Evolutionary conservation across 2,329 filamentous ascomycete genomes (phyloP).

Genomic region (Ascochyta lentis): DNA sequence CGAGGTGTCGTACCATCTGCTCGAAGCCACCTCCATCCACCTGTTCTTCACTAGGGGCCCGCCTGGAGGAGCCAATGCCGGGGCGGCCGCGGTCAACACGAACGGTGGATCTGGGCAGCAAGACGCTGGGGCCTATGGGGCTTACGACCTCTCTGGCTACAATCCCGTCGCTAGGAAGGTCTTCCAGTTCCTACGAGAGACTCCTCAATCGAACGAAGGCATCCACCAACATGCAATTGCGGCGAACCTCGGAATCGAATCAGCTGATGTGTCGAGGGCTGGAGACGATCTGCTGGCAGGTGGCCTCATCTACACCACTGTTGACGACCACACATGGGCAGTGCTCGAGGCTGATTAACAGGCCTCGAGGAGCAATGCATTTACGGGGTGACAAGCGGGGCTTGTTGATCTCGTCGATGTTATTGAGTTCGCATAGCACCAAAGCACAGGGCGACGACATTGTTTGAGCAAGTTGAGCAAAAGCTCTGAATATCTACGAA

Average conservation of each 20-base stretch:
- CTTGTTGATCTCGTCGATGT: background rate
- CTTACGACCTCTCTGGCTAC: constrained; percentile 41
- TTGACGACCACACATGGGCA: constrained; percentile 93
- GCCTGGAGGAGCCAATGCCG: constrained; percentile 55
- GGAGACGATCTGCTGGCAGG: constrained; percentile 78
- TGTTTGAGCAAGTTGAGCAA: background rate
- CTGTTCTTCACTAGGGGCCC: constrained; percentile 79
- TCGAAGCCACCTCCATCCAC: constrained; percentile 90
- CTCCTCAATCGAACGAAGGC: constrained; percentile 79
- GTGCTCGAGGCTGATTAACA: constrained; percentile 67
- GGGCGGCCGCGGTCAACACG: constrained; percentile 44
- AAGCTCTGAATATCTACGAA: constrained; percentile 9
- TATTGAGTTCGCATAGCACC: background rate
- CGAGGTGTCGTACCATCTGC: constrained; percentile 89
- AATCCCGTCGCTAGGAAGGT: constrained; percentile 71
- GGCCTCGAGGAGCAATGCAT: background rate
- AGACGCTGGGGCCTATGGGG: constrained; percentile 42
- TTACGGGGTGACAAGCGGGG: background rate
- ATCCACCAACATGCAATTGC: constrained; percentile 81
- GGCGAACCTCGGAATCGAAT: constrained; percentile 67
- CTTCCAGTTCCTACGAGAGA: constrained; percentile 71
- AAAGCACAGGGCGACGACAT: background rate
- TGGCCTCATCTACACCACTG: constrained; percentile 85
- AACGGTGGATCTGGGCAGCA: constrained; percentile 35
- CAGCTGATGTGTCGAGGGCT: constrained; percentile 75